Conservation (phyloP, 2,329 filamentous ascomycete species). For the Aspergillus sp. region DNA sequence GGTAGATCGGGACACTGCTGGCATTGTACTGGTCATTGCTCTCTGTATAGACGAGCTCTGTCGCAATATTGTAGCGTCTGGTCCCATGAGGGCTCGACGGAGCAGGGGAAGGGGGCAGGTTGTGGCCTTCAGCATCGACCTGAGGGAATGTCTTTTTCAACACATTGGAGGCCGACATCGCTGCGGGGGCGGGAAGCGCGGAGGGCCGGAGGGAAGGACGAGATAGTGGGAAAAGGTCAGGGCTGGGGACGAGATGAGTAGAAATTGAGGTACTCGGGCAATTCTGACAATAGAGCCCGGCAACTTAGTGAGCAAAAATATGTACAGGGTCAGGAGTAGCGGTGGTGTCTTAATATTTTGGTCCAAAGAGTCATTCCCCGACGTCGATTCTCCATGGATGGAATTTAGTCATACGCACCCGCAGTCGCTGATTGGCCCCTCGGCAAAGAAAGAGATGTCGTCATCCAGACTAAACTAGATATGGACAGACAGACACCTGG, state of each 20-base stretch:
- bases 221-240: neutral
- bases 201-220: slow-evolving; percentile 24
- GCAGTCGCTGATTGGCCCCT: slow-evolving; percentile 12
- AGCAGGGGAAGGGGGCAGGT: slow-evolving; percentile 86
- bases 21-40: slow-evolving; percentile 95
- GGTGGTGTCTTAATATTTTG: slow-evolving; percentile 10
- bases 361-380: slow-evolving; percentile 14
- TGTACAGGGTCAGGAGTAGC: slow-evolving; percentile 4
- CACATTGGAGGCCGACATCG: slow-evolving; percentile 41
- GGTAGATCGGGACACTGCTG: slow-evolving; percentile 95
- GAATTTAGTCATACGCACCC: slow-evolving; percentile 13
- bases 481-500: slow-evolving; percentile 3
- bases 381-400: slow-evolving; percentile 6
- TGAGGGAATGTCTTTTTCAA: slow-evolving; percentile 56
- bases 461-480: slow-evolving; percentile 16
- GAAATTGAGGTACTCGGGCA: neutral
- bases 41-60: slow-evolving; percentile 95
- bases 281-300: neutral
- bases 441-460: slow-evolving; percentile 17
- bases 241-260: slow-evolving; percentile 8
- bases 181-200: slow-evolving; percentile 26
- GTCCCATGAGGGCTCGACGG: slow-evolving; percentile 86
- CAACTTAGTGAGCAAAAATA: slow-evolving; percentile 1
- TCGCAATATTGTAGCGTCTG: slow-evolving; percentile 87
- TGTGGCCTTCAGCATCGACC: slow-evolving; percentile 78